Conservation (phyloP, 2,329 filamentous ascomycete species). For the Penicillium psychrosexuale region DNA sequence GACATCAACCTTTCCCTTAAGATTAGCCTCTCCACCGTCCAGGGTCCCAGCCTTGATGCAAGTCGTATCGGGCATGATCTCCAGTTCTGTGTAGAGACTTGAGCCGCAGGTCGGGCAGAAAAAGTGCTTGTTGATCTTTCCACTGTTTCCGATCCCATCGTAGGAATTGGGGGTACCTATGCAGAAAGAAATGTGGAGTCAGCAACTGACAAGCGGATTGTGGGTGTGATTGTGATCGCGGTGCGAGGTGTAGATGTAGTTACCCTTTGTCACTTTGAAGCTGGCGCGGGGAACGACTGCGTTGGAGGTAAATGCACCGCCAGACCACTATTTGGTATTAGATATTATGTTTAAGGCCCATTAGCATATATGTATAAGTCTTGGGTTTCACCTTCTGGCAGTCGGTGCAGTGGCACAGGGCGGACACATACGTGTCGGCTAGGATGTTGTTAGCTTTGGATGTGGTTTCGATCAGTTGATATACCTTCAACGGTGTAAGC, state of each 20-base stretch:
- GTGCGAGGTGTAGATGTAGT: no score
- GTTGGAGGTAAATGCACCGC: conserved; percentile 56
- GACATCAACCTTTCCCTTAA: conserved; percentile 45
- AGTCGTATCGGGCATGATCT: conserved; percentile 52
- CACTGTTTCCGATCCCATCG: conserved; percentile 49
- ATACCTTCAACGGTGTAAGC: conserved; percentile 30
- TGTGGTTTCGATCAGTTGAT: background rate
- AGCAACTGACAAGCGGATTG: background rate
- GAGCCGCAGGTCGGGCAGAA: conserved; percentile 55
- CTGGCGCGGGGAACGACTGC: conserved; percentile 47
- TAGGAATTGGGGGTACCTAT: conserved; percentile 49
- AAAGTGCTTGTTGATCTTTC: conserved; percentile 56
- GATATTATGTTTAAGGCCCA: background rate
- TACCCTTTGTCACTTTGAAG: conserved; percentile 52
- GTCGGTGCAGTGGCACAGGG: conserved; percentile 54
- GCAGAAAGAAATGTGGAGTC: background rate
- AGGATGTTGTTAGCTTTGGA: background rate
- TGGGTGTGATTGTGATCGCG: no score
- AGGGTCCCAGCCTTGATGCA: conserved; percentile 53
- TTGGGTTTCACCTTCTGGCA: conserved; percentile 50
- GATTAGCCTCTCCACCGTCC: conserved; percentile 48
- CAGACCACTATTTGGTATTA: conserved; percentile 43
- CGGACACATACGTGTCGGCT: conserved; percentile 45
- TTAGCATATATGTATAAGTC: no score
- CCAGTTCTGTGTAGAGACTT: conserved; percentile 52